phyloP scores from a whole-genome alignment of 2,329 filamentous ascomycete genomes.

The Juglanconis oblonga region DNA sequence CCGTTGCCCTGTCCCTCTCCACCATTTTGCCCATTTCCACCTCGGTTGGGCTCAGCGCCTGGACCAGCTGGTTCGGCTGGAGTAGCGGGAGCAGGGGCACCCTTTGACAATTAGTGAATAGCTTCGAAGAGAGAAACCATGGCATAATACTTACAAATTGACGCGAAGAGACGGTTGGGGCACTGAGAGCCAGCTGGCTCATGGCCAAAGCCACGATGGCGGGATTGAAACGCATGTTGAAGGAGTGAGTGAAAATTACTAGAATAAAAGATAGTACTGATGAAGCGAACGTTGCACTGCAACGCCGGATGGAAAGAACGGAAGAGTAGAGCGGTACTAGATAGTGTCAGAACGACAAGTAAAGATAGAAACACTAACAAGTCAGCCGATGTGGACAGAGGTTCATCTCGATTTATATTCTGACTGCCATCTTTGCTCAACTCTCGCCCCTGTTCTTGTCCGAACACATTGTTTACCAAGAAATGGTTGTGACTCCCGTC shows the following conservation, averaged over 20 bases:
- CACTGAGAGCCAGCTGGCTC: neutral
- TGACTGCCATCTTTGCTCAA: neutral
- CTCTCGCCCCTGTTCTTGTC: neutral
- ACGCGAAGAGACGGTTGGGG: neutral
- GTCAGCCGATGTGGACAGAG: neutral
- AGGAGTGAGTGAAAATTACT: neutral
- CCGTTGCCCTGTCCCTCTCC: neutral
- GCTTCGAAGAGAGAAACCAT: neutral
- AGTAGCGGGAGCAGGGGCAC: neutral
- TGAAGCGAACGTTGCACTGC: neutral
- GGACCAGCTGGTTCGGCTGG: neutral
- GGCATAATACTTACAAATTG: neutral
- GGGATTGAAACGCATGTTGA: neutral
- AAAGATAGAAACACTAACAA: neutral
- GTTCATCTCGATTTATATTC: too few relatives aligned
- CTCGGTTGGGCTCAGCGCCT: neutral
- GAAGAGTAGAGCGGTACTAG: neutral
- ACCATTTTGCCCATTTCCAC: neutral
- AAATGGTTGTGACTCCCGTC: neutral
- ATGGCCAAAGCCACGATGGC: neutral
- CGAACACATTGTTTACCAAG: neutral
- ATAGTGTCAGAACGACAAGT: neutral
- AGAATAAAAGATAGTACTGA: neutral
- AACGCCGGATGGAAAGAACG: neutral
- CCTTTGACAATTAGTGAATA: neutral